Percentiles rank a stretch among this genome's conserved stretches.
Evolutionary conservation across 2,329 filamentous ascomycete species (phyloP).

Genomic region (Zymoseptoria crescenta): DNA sequence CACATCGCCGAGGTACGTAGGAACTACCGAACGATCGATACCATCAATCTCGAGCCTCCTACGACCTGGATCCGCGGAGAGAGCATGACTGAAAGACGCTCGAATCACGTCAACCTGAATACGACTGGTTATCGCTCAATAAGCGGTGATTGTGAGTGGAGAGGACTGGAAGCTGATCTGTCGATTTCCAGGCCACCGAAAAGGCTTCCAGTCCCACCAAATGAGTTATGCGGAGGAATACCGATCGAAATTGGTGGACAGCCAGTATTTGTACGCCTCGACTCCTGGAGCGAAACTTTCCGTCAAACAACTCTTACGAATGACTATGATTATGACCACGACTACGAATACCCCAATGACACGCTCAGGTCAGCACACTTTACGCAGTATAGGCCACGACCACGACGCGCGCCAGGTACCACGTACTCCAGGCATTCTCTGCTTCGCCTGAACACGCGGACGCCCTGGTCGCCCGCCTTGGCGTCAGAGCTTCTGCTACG

Average conservation of each 20-base stretch:
- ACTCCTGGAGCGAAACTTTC: slow-evolving; percentile 10
- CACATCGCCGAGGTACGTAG: background rate
- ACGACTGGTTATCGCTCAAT: background rate
- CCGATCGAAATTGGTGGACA: slow-evolving; percentile 5
- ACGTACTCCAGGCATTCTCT: background rate
- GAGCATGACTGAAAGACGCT: background rate
- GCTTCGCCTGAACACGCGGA: background rate
- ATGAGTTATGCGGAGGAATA: slow-evolving; percentile 5
- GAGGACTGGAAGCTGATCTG: background rate
- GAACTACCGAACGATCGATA: background rate
- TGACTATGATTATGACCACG: slow-evolving; percentile 17
- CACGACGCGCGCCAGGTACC: background rate
- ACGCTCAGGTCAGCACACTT: slow-evolving; percentile 8
- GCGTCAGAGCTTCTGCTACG: background rate
- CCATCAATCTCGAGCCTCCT: slow-evolving; percentile 6
- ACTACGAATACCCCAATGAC: slow-evolving; percentile 14
- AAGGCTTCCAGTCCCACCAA: slow-evolving; percentile 11
- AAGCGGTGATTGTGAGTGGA: background rate
- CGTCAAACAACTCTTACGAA: slow-evolving; percentile 12
- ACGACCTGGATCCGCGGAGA: slow-evolving; percentile 14
- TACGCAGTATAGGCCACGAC: background rate
- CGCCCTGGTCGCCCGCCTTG: too few species aligned
- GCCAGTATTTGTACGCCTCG: background rate
- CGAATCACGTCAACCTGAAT: background rate
- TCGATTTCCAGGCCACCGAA: slow-evolving; percentile 12